These are phyloP conservation scores for Fomitopsis pinicola DNA, from an alignment of 1,284 basidiomycete genomes.

Conservation along the genomic window DNA sequence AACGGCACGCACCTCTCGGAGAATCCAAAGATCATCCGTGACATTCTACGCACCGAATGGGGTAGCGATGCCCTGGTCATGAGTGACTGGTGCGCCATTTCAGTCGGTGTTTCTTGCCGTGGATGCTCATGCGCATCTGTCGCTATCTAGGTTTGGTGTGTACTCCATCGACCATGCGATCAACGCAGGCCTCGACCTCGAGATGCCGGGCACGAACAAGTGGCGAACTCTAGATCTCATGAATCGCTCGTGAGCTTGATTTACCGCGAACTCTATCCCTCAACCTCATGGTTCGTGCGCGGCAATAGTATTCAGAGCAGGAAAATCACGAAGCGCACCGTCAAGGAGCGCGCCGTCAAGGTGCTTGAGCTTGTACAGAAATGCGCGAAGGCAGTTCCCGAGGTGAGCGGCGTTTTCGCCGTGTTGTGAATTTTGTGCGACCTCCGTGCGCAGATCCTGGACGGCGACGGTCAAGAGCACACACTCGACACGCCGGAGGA, in stretches of 20 bases:
- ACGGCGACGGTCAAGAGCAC: constrained; percentile 62
- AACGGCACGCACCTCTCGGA: constrained; percentile 74
- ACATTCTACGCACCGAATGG: constrained; percentile 76
- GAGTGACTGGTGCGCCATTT: constrained; percentile 66
- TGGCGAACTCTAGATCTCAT: constrained; percentile 66
- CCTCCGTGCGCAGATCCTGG: constrained; percentile 42
- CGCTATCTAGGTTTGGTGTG: constrained; percentile 50
- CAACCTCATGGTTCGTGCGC: not conserved
- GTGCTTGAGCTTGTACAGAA: constrained; percentile 65
- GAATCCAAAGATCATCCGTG: constrained; percentile 53
- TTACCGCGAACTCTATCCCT: not conserved
- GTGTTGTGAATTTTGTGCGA: not conserved
- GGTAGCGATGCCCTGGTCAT: constrained; percentile 67
- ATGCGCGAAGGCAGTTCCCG: constrained; percentile 56
- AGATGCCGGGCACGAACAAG: constrained; percentile 74
- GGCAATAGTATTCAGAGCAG: constrained; percentile 42
- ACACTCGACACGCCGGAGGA: constrained; percentile 58
- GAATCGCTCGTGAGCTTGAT: constrained; percentile 41
- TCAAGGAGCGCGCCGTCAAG: constrained; percentile 65
- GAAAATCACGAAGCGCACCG: constrained; percentile 59
- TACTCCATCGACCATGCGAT: constrained; percentile 64
- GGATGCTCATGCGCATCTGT: not conserved
- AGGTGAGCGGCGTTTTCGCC: constrained; percentile 33
- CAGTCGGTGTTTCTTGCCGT: not conserved
- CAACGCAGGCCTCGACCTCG: constrained; percentile 76